Base-by-base conservation (phyloP, 148 eudicot species). In the Rhododendron griersonianum region DNA sequence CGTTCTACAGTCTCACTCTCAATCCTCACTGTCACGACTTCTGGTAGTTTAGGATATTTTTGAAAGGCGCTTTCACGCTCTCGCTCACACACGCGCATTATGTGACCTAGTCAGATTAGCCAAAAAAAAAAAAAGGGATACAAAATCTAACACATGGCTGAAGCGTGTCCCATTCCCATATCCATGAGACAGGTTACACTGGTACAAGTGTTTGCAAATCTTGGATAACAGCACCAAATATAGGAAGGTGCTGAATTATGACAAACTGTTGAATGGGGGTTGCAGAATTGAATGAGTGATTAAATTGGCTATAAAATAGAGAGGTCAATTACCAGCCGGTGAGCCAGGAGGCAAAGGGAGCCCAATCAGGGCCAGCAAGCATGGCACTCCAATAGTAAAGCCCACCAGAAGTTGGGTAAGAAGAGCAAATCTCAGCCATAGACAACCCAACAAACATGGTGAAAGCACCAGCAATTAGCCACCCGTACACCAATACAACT, bases 301-400 rank as follows among this genome's bases (percentile, higher is more conserved):
- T 1, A 63, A 47, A 83, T 55, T 7, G 19, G 75, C 75, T 30
- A 69, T 28, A 71, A 33, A 71, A 30, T 30, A 14, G 14, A 71
- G 14, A 30, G 7, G 16, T 69, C 16, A 28, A 30, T 86, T 93
- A 95, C 98, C 98, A 95, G 88, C 98, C 98, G 87, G 98, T 94
- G 84, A 94, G 89, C 98, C 97, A 95, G 76, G 97, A 94, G 47
- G 98, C 98, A 92, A 95, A 95, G 57, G 98, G 98, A 23, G 98
- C 97, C 97, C 97, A 94, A 67, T 69, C 61, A 16, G 93, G 93
- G 79, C 98, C 98, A 90, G 98, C 98, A 91, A 95, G 96, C 90
- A 80, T 95, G 78, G 98, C 98, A 92, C 98, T 95, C 98, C 98
- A 95, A 61, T 95, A 95, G 81, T 95, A 94, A 47, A 95, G 96